Conservation (phyloP, 441 rosid genomes). For the Rhodomyrtus psidioides region DNA sequence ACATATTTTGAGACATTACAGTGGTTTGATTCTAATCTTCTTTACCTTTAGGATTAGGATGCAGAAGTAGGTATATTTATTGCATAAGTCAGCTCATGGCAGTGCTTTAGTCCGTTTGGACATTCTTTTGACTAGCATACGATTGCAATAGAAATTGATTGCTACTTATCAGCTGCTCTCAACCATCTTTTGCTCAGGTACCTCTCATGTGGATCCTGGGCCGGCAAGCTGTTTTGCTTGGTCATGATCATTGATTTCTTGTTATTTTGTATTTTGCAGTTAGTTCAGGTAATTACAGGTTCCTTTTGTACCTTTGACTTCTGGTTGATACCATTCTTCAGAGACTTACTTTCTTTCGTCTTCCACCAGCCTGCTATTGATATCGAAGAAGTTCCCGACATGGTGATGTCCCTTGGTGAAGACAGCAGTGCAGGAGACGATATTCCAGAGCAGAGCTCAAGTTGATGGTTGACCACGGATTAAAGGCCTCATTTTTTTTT, state of each 20-base stretch:
- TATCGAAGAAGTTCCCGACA: constrained; percentile 68
- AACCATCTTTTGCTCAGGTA: constrained; percentile 33
- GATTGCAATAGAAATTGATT: background rate
- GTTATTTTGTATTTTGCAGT: constrained; percentile 57
- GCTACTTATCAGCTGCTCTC: background rate
- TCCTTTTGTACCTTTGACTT: background rate
- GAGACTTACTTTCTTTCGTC: background rate
- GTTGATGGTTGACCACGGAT: background rate
- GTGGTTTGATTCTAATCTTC: background rate
- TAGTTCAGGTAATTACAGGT: constrained; percentile 46
- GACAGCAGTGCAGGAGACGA: constrained; percentile 6
- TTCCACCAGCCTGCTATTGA: constrained; percentile 56
- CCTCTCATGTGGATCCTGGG: constrained; percentile 93
- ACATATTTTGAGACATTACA: background rate
- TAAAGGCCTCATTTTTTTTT: background rate
- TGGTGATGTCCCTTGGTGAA: constrained; percentile 5
- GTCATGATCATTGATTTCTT: constrained; percentile 90
- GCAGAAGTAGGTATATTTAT: background rate
- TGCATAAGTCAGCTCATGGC: background rate
- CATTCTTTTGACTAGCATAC: background rate
- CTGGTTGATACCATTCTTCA: background rate
- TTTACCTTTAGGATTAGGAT: background rate
- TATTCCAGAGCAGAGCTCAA: background rate
- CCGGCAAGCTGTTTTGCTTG: constrained; percentile 86
- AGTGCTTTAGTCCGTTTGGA: background rate